These are phyloP conservation scores for Wallacemonas collosoma DNA, from an alignment of 208 protist genomes.

Conservation along the genomic window DNA sequence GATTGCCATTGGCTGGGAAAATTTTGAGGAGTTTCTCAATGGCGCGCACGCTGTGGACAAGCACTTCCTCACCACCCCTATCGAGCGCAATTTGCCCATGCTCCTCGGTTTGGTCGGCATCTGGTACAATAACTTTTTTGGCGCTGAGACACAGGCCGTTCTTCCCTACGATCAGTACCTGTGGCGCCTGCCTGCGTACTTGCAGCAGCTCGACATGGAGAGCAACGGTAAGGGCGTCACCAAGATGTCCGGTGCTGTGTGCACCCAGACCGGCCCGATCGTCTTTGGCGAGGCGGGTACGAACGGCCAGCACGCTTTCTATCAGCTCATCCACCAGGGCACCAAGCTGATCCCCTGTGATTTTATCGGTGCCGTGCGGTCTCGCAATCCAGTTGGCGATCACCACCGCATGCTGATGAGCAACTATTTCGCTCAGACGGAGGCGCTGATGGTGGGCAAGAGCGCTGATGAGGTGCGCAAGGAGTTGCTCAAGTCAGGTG, in stretches of 20 bases:
- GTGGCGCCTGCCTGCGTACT: conserved; percentile 96
- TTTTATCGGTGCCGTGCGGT: conserved; percentile 93
- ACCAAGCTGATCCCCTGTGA: conserved; percentile 97
- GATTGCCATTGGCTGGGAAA: conserved; percentile 94
- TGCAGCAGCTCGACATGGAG: conserved; percentile 98
- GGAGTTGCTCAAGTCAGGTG: conserved; percentile 69
- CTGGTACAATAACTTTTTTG: conserved; percentile 98
- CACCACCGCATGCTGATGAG: conserved; percentile 96
- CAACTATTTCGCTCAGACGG: conserved; percentile 98
- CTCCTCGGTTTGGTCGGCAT: conserved; percentile 95
- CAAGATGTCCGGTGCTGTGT: conserved; percentile 54
- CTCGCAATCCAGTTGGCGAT: conserved; percentile 92
- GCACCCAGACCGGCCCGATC: conserved; percentile 93
- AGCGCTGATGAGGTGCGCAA: conserved; percentile 77
- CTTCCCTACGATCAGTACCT: conserved; percentile 99
- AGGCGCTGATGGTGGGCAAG: conserved; percentile 97
- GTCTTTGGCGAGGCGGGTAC: conserved; percentile 97
- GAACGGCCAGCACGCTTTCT: conserved; percentile 95
- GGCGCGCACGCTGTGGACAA: conserved; percentile 87
- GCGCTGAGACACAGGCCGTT: conserved; percentile 94
- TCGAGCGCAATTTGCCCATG: conserved; percentile 91
- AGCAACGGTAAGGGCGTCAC: conserved; percentile 96
- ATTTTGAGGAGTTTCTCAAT: conserved; percentile 94
- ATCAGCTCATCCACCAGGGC: conserved; percentile 97
- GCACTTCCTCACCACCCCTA: conserved; percentile 72